Base-by-base conservation (phyloP, 352 stramenopile species). In the Phytophthora kernoviae region DNA sequence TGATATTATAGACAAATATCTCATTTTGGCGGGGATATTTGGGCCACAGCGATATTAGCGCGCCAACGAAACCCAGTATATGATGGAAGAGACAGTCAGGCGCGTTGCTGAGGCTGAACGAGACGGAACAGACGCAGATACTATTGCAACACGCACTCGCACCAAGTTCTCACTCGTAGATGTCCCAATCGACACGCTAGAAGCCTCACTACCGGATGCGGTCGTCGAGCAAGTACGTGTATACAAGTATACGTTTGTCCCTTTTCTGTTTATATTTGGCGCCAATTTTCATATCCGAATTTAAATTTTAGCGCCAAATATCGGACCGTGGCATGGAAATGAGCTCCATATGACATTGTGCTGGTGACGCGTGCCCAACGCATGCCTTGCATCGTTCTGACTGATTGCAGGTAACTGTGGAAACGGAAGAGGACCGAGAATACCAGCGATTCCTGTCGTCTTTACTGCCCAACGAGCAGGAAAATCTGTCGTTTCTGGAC, bases 361-460 rank as follows among this genome's bases (percentile, higher is more conserved):
- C 8, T 55, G 24, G 43, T 14, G 24, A 22, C 24, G 34, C 36
- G 43, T 60, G 50, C 42, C 43, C 15, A 22, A 3, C 18, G 40
- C 22, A 47, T 64, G 54, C 17, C 24, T 24, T 17, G 15, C 52
- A 49, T 43, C 33, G 34, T n/a, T 27, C 59, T 63, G 49, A 42
- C 18, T 64, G 50, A n/a, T 30, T 66, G 51, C 42, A 69, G 68
- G 22, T n/a, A 11, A 33, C 46, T 9, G 39, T 49, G 17, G 66
- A 80, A 32, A 78, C 62, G 1, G 73, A 75, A 30, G 65, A 90
- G 22, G 82, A 87, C 48, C 63, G 65, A 12, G 84, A 91, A 50
- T 95, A 95, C 64, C 87, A 93, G 72, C 82, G 84, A 15, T 95
- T 95, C 54, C 56, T 95, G 44, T 77, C 81, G 56, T 93, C 82